A percentile compares a stretch with the other conserved stretches of the same genome.
These are phyloP conservation scores for Phytophthora hibernalis DNA, from an alignment of 352 stramenopile species.

Conservation along the genomic window DNA sequence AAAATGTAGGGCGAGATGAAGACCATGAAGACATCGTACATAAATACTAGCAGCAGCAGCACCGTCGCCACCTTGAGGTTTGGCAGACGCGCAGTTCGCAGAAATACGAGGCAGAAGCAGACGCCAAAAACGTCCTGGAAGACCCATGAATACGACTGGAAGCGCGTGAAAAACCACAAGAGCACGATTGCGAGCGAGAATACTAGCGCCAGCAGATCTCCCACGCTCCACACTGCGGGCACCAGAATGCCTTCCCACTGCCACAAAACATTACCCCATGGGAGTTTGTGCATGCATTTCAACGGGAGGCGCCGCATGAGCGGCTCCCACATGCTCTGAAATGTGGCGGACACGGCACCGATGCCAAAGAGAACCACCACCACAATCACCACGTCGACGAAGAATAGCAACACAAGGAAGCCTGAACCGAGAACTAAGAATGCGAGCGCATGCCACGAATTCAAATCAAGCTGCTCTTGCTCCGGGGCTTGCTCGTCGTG, in stretches of 20 bases:
- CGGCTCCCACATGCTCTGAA: slow-evolving; percentile 65
- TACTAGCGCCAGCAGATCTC: slow-evolving; percentile 85
- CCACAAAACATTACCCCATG: slow-evolving; percentile 56
- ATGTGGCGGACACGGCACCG: slow-evolving; percentile 60
- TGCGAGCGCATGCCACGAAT: slow-evolving; percentile 83
- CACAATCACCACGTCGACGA: slow-evolving; percentile 80
- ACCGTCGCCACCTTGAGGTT: slow-evolving; percentile 93
- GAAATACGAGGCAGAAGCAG: slow-evolving; percentile 95
- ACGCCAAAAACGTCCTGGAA: slow-evolving; percentile 94
- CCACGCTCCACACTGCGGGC: slow-evolving; percentile 79
- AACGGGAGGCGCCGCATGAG: slow-evolving; percentile 51
- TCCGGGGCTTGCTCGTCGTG: slow-evolving; percentile 57
- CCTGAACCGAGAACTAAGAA: slow-evolving; percentile 93
- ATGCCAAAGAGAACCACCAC: slow-evolving; percentile 78
- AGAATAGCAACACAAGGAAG: slow-evolving; percentile 94
- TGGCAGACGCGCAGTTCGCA: slow-evolving; percentile 92
- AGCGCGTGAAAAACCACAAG: slow-evolving; percentile 81
- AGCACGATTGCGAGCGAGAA: slow-evolving; percentile 56
- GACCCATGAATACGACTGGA: slow-evolving; percentile 89
- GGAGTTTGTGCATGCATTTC: slow-evolving; percentile 41
- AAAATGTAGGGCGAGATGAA: slow-evolving; percentile 95
- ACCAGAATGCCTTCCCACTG: slow-evolving; percentile 50
- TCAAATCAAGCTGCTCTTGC: slow-evolving; percentile 90
- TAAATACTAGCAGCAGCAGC: slow-evolving; percentile 93
- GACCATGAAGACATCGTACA: slow-evolving; percentile 98